Base-by-base conservation (phyloP, 208 protist genomes). In the Angomonas deanei region DNA sequence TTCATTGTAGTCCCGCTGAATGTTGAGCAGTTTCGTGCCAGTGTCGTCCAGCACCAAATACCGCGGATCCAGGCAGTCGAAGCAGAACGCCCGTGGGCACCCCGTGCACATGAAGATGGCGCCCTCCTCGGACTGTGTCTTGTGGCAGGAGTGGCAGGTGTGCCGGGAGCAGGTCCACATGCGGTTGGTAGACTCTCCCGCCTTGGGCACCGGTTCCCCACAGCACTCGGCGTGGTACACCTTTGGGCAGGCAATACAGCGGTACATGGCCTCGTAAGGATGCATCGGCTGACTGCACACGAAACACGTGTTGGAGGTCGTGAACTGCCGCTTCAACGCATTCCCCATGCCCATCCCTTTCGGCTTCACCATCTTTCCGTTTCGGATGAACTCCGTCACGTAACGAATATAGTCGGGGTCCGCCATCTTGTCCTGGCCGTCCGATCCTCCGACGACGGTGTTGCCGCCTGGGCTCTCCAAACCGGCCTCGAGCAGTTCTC, bases 31-130 rank as follows among this genome's bases (percentile, higher is more conserved):
- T 33, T 67, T 48, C 2, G 66, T 58, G 27, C 84, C 77, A 6
- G 42, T 66, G 5, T 79, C 76, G 58, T 85, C 78, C 50, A 96
- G 81, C 27, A 76, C 82, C 33, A 93, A 70, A 63, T 93, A 93
- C 8, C 79, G 74, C 27, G 81, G 66, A 49, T 91, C 81, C 0
- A 96, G 70, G 62, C 89, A 96, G 69, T 93, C 89, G 65, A 93
- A 92, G 76, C 89, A 96, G 72, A 85, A 91, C 5, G 89, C 72
- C 3, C 77, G 64, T 5, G 86, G 81, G 66, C 89, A 96, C 53
- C 69, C 66, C 21, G 62, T 72, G 62, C 89, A 96, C 84, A 93
- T 81, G 56, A 96, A 96, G 46, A 93, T 76, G 33, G 86, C 86
- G 1, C 86, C 86, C 36, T 93, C 89, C 6, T 72, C 72, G 0